Base-by-base conservation (phyloP, 345 rosid species). In the Eucalyptus sp. region DNA sequence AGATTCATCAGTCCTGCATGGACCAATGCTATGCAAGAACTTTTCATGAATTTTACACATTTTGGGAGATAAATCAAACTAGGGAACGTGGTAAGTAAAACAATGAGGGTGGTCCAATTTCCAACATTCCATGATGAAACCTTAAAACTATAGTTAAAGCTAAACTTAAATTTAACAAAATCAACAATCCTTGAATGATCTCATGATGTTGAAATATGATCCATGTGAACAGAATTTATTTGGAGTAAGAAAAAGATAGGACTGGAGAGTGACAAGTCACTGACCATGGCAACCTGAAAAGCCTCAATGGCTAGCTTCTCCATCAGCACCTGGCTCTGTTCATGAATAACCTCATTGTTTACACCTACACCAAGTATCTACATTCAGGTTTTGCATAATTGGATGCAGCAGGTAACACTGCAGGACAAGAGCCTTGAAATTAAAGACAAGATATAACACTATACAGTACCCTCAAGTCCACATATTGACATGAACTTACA, bases 281-380 rank as follows among this genome's bases (percentile, higher is more conserved):
- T 41, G 29, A 97, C 99, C 98, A 94, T 96, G 68, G 95, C 95
- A 92, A 95, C 95, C 91, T 94, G 93, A 56, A 92, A 90, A 50
- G 98, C 99, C 92, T 97, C 99, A 25, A 93, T 89, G 41, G 98
- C 96, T 60, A 95, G 96, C 91, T 93, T 95, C 92, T 97, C 98
- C 98, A 96, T 92, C 15, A 97, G 92, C 11, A 88, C 93, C 90
- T 95, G 96, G 66, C 94, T 91, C 86, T 80, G 90, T 91, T 97
- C 97, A 86, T 94, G 94, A 89, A 96, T 95, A 50, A 96, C 25
- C 87, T 92, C 91, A 88, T 97, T 96, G 87, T 92, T 89, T 60
- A 95, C 94, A 89, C 91, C 97, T 95, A 46, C 84, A 88, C 25
- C 86, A 90, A 85, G 5, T 20, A 41, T 76, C 84, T 41, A 20